phyloP scores from a whole-genome alignment of 805 yeast species.

The Starmerella ratchasimensis region DNA sequence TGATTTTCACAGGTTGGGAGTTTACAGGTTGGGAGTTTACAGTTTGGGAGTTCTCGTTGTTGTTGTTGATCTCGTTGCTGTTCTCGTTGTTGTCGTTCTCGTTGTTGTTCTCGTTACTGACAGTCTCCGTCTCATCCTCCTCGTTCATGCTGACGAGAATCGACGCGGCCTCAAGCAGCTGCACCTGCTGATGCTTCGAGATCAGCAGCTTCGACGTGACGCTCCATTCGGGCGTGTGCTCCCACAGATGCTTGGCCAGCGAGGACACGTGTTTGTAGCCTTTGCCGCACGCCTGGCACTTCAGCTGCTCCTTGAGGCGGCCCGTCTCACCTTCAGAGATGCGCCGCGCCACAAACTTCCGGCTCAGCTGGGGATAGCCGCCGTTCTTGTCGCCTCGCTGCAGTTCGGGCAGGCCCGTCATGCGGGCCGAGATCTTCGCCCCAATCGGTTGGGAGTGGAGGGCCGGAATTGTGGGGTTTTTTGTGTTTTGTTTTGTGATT shows the following conservation, averaged over 20 bases:
- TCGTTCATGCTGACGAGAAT: slow-evolving; percentile 61
- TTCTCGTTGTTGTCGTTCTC: slow-evolving; percentile 1
- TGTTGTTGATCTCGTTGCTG: not conserved
- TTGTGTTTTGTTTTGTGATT: no score
- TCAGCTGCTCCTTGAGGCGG: slow-evolving; percentile 65
- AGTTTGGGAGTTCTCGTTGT: not conserved
- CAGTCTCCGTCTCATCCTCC: slow-evolving; percentile 18
- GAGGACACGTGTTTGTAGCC: slow-evolving; percentile 81
- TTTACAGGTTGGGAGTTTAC: no score
- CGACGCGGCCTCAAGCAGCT: slow-evolving; percentile 48
- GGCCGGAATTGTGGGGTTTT: no score
- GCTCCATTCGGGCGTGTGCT: slow-evolving; percentile 89
- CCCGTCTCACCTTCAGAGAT: slow-evolving; percentile 81
- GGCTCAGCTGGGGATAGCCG: slow-evolving; percentile 20
- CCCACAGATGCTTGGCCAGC: slow-evolving; percentile 84
- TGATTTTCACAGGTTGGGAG: no score
- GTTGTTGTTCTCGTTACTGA: slow-evolving; percentile 17
- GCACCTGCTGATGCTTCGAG: slow-evolving; percentile 82
- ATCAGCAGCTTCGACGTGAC: slow-evolving; percentile 67
- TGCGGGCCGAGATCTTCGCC: no score
- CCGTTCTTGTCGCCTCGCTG: not conserved
- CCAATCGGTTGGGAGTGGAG: no score
- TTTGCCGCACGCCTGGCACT: slow-evolving; percentile 84
- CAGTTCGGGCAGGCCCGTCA: not conserved
- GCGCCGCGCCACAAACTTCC: slow-evolving; percentile 62